phyloP scores from a whole-genome alignment of 2,329 filamentous ascomycete genomes.

The Sphaerulina musiva region DNA sequence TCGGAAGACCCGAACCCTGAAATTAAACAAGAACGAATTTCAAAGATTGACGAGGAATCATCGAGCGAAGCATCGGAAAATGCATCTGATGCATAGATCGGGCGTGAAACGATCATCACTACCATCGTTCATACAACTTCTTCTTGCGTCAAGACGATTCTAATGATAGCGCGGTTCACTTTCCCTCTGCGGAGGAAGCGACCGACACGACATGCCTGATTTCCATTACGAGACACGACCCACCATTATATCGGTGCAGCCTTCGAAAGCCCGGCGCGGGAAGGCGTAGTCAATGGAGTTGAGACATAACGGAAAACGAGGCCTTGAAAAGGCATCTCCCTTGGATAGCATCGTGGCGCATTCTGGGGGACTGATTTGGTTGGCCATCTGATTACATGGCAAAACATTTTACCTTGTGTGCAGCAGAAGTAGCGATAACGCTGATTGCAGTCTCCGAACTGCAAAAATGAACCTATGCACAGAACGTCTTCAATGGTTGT shows the following conservation, averaged over 20 bases:
- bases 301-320: not conserved
- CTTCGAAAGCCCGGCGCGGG: conserved; percentile 9
- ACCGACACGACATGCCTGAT: not conserved
- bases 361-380: not conserved
- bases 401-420: conserved; percentile 3
- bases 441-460: not conserved
- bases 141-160: conserved; percentile 4
- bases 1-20: conserved; percentile 13
- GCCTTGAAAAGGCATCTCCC: not conserved
- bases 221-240: conserved; percentile 20
- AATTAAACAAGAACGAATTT: conserved; percentile 24
- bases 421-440: not conserved
- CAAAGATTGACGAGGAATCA: conserved; percentile 15
- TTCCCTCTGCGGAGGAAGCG: not conserved
- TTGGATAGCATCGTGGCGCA: not conserved
- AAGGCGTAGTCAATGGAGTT: conserved; percentile 9
- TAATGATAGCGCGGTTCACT: not conserved
- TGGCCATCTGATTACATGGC: conserved; percentile 2
- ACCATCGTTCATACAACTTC: not conserved
- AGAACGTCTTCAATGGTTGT: not conserved
- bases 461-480: not conserved
- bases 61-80: conserved; percentile 8
- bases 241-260: conserved; percentile 8
- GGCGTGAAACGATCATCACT: not conserved
- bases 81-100: conserved; percentile 3